Percentiles rank a stretch among this genome's conserved stretches.
These are phyloP conservation scores for Dichotomopilus funicola DNA, from an alignment of 2,329 filamentous ascomycete species.

Conservation along the genomic window DNA sequence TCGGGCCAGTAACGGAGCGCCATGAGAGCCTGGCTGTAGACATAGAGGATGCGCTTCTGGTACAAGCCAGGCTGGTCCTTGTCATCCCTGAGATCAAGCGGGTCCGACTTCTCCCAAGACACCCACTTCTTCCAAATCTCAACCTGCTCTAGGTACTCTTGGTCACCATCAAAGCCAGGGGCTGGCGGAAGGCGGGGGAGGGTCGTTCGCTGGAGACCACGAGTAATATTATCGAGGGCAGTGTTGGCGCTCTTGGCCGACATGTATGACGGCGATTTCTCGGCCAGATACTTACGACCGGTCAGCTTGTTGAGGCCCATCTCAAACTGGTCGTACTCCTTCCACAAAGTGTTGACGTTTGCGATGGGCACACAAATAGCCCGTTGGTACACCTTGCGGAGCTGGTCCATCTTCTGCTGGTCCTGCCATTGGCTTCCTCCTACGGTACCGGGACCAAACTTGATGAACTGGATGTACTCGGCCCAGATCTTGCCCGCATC, in stretches of 20 bases:
- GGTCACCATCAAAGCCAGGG: constrained; percentile 77
- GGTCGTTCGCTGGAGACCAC: constrained; percentile 67
- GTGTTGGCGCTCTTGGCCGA: constrained; percentile 87
- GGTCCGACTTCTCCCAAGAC: constrained; percentile 89
- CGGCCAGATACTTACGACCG: constrained; percentile 88
- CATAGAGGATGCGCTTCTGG: constrained; percentile 74
- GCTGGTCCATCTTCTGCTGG: constrained; percentile 91
- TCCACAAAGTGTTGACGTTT: constrained; percentile 81
- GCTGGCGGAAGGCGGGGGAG: constrained; percentile 76
- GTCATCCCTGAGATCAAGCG: constrained; percentile 76
- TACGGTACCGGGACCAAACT: constrained; percentile 75
- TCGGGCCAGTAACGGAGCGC: constrained; percentile 90
- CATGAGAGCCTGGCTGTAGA: constrained; percentile 92
- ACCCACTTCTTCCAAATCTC: constrained; percentile 92
- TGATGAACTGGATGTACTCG: constrained; percentile 92
- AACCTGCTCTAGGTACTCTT: constrained; percentile 78
- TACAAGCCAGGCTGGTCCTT: constrained; percentile 71
- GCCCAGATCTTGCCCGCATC: constrained; percentile 87
- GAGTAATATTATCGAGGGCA: constrained; percentile 81
- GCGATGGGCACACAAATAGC: constrained; percentile 83
- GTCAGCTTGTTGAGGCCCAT: constrained; percentile 89
- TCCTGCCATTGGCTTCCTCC: constrained; percentile 91
- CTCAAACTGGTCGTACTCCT: constrained; percentile 96
- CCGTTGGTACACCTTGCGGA: constrained; percentile 87
- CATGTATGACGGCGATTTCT: constrained; percentile 91